These are phyloP conservation scores for Salvia splendens DNA, from an alignment of 257 asterid species.

Conservation along the genomic window DNA sequence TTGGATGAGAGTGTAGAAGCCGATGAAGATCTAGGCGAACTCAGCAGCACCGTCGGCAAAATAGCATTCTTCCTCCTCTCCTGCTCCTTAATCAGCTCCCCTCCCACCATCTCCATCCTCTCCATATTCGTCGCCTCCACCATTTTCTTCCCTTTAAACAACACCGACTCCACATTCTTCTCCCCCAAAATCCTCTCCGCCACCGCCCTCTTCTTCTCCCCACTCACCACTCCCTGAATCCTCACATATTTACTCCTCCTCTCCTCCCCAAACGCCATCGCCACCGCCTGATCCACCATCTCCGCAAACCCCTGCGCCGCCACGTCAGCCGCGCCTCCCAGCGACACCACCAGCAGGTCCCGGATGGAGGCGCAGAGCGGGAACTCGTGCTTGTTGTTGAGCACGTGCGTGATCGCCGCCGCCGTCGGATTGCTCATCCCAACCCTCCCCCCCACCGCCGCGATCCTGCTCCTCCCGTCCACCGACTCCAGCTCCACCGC, in stretches of 20 bases:
- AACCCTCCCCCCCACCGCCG: slow-evolving; percentile 66
- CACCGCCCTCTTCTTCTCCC: neutral
- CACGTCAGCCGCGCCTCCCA: slow-evolving; percentile 56
- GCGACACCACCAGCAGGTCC: slow-evolving; percentile 63
- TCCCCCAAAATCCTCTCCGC: slow-evolving; percentile 59
- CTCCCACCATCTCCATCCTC: slow-evolving; percentile 53
- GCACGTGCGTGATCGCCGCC: slow-evolving; percentile 82
- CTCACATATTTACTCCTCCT: slow-evolving; percentile 57
- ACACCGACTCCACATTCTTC: slow-evolving; percentile 64
- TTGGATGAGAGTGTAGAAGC: slow-evolving; percentile 30
- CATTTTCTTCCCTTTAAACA: slow-evolving; percentile 70
- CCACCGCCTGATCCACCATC: slow-evolving; percentile 90
- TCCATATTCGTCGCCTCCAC: slow-evolving; percentile 54
- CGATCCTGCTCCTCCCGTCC: slow-evolving; percentile 59
- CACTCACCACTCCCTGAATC: slow-evolving; percentile 46
- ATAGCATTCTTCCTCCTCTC: slow-evolving; percentile 56
- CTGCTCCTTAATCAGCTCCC: slow-evolving; percentile 62
- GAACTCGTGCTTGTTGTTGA: slow-evolving; percentile 77
- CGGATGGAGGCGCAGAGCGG: slow-evolving; percentile 55
- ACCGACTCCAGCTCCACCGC: slow-evolving; percentile 51
- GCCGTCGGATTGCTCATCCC: slow-evolving; percentile 82
- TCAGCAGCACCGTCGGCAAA: slow-evolving; percentile 51
- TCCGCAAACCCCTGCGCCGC: slow-evolving; percentile 91
- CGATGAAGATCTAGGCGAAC: slow-evolving; percentile 65
- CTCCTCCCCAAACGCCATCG: slow-evolving; percentile 79